These are phyloP conservation scores for Aspergillus leporis DNA, from an alignment of 495 filamentous ascomycete species.

Conservation along the genomic window DNA sequence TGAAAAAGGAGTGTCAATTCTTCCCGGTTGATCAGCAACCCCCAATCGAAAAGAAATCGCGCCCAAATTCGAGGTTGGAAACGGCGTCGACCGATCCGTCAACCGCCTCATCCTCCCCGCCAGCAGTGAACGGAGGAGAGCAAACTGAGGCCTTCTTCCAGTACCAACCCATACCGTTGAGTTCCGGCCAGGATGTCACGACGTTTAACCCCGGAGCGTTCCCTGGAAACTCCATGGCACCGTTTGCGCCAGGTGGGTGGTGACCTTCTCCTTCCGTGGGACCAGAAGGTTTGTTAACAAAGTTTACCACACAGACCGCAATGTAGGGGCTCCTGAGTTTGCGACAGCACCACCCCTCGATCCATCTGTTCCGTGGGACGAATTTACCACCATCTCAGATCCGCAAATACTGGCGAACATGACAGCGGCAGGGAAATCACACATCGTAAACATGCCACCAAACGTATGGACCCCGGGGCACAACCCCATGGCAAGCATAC, in stretches of 20 bases:
- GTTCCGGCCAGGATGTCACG: conserved; percentile 39
- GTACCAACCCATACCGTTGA: conserved; percentile 42
- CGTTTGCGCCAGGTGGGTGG: conserved; percentile 40
- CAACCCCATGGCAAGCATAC: conserved; percentile 28
- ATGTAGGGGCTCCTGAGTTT: conserved; percentile 32
- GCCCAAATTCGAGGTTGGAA: conserved; percentile 46
- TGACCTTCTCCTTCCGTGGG: background rate
- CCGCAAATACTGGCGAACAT: conserved; percentile 40
- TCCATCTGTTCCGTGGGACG: conserved; percentile 39
- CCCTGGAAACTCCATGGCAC: conserved; percentile 33
- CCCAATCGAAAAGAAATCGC: conserved; percentile 53
- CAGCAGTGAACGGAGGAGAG: conserved; percentile 30
- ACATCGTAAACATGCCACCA: conserved; percentile 41
- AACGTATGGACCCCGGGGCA: conserved; percentile 32
- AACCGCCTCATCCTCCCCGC: conserved; percentile 48
- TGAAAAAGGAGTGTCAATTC: conserved; percentile 96
- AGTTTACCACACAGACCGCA: conserved; percentile 23
- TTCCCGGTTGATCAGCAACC: conserved; percentile 87
- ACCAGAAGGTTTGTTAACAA: conserved; percentile 4
- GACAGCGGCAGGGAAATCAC: conserved; percentile 32
- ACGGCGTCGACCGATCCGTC: conserved; percentile 43
- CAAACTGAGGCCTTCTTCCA: conserved; percentile 43
- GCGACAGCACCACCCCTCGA: conserved; percentile 36
- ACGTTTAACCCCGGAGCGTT: conserved; percentile 33
- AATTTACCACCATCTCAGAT: conserved; percentile 45